Percentiles rank a stretch among this genome's conserved stretches.
Conservation (phyloP, 192 early-diverging fungal species). For the Podila verticillata region DNA sequence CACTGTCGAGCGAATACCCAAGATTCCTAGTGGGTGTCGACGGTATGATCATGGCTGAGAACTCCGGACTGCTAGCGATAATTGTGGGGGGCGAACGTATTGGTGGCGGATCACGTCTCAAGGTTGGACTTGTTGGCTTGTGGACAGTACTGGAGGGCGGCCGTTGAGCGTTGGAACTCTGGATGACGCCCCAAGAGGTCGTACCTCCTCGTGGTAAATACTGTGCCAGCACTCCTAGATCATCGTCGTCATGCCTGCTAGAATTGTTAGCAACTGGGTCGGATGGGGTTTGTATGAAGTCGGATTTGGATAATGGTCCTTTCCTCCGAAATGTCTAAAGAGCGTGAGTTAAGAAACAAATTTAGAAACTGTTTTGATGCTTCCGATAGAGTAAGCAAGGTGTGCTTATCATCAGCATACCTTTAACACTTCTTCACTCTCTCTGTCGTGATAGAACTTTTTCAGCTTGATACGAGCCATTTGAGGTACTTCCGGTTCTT, state of each 20-base stretch:
- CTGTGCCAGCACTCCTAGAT: conserved; percentile 7
- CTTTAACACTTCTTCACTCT: conserved; percentile 53
- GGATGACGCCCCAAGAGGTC: conserved; percentile 31
- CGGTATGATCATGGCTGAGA: background rate
- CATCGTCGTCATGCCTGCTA: conserved; percentile 8
- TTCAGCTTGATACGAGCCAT: conserved; percentile 33
- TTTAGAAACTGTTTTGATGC: background rate
- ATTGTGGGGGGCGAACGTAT: background rate
- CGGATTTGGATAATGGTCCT: conserved; percentile 30
- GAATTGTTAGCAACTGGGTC: background rate
- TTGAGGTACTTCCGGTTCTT: conserved; percentile 19
- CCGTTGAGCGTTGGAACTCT: background rate
- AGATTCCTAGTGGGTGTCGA: conserved; percentile 9
- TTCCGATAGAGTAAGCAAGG: background rate
- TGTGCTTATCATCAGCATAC: conserved; percentile 32
- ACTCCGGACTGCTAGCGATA: background rate
- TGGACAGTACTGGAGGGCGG: background rate
- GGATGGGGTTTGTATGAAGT: background rate
- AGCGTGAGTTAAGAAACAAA: background rate
- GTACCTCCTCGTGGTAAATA: conserved; percentile 19
- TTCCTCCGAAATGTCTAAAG: conserved; percentile 29
- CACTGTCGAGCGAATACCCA: background rate
- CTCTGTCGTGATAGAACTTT: conserved; percentile 43
- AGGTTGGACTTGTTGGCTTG: conserved; percentile 10
- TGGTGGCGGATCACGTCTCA: background rate